phyloP scores from a whole-genome alignment of 2,329 filamentous ascomycete genomes.

The Cytospora leucostoma region DNA sequence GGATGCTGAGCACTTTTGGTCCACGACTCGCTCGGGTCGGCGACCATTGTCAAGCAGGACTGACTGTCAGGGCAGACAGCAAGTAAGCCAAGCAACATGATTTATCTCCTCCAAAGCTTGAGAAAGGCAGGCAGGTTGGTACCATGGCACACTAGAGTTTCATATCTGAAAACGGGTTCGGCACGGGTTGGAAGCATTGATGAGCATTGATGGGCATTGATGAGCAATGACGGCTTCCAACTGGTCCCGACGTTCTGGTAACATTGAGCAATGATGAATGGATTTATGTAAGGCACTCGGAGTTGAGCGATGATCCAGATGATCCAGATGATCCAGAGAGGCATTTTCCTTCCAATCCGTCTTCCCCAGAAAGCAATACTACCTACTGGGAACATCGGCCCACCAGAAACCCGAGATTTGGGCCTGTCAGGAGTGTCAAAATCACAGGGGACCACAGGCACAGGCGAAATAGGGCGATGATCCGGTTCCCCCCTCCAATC shows the following conservation, averaged over 20 bases:
- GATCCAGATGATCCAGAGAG: not conserved
- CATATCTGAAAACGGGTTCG: not conserved
- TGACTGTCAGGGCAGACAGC: not conserved
- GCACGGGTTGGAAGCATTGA: no score
- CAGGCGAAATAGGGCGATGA: conserved; percentile 5
- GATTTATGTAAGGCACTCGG: conserved; percentile 16
- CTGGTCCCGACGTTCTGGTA: conserved; percentile 19
- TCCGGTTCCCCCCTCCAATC: conserved; percentile 18
- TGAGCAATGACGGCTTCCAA: not conserved
- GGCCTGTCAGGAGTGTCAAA: conserved; percentile 6
- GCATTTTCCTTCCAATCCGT: conserved; percentile 15
- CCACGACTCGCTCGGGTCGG: no score
- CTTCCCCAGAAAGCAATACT: conserved; percentile 21
- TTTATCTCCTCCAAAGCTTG: not conserved
- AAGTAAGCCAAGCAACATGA: not conserved
- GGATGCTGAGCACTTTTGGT: not conserved
- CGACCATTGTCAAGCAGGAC: no score
- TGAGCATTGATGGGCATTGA: no score
- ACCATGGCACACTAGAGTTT: not conserved
- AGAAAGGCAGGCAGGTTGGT: not conserved
- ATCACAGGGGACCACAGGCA: not conserved
- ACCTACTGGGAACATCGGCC: not conserved
- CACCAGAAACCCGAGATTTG: conserved; percentile 16
- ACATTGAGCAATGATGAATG: conserved; percentile 7
- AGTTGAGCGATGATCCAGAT: conserved; percentile 7